Evolutionary conservation across 83 land plant species (phyloP).

Genomic region (Thuja plicata): DNA sequence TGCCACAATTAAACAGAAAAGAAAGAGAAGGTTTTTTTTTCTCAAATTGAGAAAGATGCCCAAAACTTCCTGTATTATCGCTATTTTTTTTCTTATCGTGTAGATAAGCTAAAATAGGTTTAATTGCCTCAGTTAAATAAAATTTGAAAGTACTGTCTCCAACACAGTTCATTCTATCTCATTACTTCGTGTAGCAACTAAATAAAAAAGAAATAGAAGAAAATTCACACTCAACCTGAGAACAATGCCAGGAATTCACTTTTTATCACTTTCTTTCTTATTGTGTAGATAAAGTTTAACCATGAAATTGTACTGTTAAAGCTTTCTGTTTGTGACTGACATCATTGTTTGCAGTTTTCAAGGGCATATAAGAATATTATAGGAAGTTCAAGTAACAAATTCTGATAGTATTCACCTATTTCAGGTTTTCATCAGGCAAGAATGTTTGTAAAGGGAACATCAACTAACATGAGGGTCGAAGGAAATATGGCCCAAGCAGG

Average conservation of each 20-base stretch:
- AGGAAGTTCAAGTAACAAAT: neutral
- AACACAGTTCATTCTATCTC: neutral
- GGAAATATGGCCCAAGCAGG: slow-evolving; percentile 38
- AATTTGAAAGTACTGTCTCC: neutral
- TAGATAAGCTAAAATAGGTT: neutral
- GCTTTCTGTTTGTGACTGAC: neutral
- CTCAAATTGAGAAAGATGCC: neutral
- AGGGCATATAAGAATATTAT: neutral
- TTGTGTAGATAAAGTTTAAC: neutral
- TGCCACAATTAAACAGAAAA: neutral
- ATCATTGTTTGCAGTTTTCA: neutral
- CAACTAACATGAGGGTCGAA: slow-evolving; percentile 26
- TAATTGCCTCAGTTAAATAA: neutral
- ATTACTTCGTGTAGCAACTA: neutral
- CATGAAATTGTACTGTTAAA: neutral
- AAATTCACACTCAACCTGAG: neutral
- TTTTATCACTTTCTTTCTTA: neutral
- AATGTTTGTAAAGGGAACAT: slow-evolving; percentile 39
- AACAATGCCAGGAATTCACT: neutral
- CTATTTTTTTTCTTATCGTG: neutral
- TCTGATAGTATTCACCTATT: slow-evolving; percentile 1
- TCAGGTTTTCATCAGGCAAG: slow-evolving; percentile 47
- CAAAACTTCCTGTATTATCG: neutral
- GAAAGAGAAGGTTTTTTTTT: neutral
- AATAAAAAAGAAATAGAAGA: neutral